Percentiles rank a stretch among this genome's conserved stretches.
Conservation (phyloP, 208 protist species). For the Leptomonas seymouri region DNA sequence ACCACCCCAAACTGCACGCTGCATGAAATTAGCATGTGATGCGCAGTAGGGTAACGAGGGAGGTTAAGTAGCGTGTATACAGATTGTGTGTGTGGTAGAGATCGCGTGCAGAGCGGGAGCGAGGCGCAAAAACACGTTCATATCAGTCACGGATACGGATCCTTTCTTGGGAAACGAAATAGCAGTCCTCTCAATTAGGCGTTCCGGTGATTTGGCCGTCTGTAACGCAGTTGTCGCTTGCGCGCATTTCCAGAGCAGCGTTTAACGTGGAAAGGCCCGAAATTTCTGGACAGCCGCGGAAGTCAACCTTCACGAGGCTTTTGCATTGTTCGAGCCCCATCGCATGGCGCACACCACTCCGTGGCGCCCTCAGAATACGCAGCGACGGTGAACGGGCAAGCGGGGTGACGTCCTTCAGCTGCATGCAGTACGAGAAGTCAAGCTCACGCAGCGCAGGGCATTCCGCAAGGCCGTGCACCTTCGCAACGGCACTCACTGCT, state of each 20-base stretch:
- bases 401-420: slow-evolving; percentile 1
- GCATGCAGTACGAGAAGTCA: slow-evolving; percentile 3
- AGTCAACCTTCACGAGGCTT: neutral
- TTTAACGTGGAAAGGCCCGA: neutral
- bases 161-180: too few species aligned
- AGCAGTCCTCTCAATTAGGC: too few species aligned
- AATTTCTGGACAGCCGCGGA: neutral
- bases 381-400: neutral
- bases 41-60: too few species aligned
- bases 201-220: too few species aligned
- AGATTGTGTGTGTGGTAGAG: too few species aligned
- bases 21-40: too few species aligned
- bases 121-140: neutral
- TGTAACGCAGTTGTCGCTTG: neutral
- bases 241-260: neutral
- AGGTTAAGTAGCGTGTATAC: too few species aligned
- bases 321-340: neutral
- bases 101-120: neutral
- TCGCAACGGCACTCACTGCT: neutral
- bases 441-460: slow-evolving; percentile 6
- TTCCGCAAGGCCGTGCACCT: slow-evolving; percentile 2
- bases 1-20: too few species aligned
- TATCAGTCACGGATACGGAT: too few species aligned
- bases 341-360: neutral
- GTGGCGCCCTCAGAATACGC: neutral